Percentiles rank a stretch among this genome's conserved stretches.
Conservation (phyloP, 1,139 yeast genomes). For the Blastobotrys elegans region DNA sequence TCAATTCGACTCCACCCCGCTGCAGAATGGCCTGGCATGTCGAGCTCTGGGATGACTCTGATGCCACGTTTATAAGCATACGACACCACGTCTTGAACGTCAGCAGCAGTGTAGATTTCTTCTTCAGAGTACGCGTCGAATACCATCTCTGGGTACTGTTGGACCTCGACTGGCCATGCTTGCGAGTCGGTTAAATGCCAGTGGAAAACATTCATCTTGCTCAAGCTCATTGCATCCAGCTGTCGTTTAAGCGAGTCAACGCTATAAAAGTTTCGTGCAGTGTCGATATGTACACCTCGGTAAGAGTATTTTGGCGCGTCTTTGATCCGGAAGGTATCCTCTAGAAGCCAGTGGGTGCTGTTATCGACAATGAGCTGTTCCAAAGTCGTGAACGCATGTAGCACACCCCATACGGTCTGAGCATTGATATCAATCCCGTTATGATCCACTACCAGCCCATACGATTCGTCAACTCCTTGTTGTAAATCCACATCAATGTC, state of each 20-base stretch:
- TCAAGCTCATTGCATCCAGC: constrained; percentile 42
- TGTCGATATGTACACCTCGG: constrained; percentile 45
- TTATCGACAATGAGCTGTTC: constrained; percentile 38
- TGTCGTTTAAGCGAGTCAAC: constrained; percentile 36
- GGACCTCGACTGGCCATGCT: constrained; percentile 44
- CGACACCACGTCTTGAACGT: constrained; percentile 34
- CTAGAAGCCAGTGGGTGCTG: constrained; percentile 6
- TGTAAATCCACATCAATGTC: constrained; percentile 37
- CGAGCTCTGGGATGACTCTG: constrained; percentile 46
- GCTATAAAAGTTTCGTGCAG: constrained; percentile 41
- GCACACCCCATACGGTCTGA: constrained; percentile 44
- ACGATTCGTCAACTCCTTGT: constrained; percentile 43
- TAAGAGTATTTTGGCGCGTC: constrained; percentile 44
- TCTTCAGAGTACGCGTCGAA: constrained; percentile 41
- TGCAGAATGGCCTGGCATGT: constrained; percentile 46
- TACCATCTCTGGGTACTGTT: constrained; percentile 40
- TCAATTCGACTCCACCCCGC: constrained; percentile 44
- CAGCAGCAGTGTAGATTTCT: constrained; percentile 38
- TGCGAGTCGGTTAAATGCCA: constrained; percentile 47
- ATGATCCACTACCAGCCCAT: constrained; percentile 27
- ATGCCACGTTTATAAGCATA: constrained; percentile 43
- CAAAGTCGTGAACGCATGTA: constrained; percentile 43
- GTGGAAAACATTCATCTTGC: constrained; percentile 44
- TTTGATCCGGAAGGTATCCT: constrained; percentile 24
- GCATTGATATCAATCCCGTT: constrained; percentile 29